Evolutionary conservation across 2,329 filamentous ascomycete species (phyloP).

Genomic region (Helotiales sp.): DNA sequence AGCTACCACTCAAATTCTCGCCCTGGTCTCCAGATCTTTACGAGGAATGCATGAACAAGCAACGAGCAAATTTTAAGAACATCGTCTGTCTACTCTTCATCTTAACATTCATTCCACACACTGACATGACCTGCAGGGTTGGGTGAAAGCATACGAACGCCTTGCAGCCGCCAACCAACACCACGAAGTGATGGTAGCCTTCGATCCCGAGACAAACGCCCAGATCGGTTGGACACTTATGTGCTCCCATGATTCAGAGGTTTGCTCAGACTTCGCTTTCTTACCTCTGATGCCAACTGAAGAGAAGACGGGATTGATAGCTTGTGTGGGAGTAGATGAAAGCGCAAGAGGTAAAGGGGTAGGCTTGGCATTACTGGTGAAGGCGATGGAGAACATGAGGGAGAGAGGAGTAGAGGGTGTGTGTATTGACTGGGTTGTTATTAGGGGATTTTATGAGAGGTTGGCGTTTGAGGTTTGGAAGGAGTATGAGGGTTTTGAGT

Average conservation of each 20-base stretch:
- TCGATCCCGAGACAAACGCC: conserved; percentile 35
- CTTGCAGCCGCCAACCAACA: conserved; percentile 39
- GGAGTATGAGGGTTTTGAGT: conserved; percentile 37
- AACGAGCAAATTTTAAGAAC: conserved; percentile 39
- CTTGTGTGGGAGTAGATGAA: conserved; percentile 44
- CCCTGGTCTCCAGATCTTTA: conserved; percentile 39
- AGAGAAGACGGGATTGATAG: conserved; percentile 44
- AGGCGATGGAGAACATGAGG: conserved; percentile 45
- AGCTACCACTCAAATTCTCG: conserved; percentile 38
- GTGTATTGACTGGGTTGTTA: conserved; percentile 45
- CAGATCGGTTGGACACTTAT: conserved; percentile 48
- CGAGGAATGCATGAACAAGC: conserved; percentile 40
- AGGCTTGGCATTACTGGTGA: conserved; percentile 42
- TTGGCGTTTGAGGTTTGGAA: conserved; percentile 42
- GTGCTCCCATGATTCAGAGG: conserved; percentile 36
- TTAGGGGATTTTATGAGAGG: conserved; percentile 46
- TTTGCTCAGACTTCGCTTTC: conserved; percentile 42
- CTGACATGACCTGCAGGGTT: conserved; percentile 35
- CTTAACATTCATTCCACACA: neutral
- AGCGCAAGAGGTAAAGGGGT: conserved; percentile 40
- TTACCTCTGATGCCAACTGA: conserved; percentile 38
- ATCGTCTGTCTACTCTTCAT: conserved; percentile 29
- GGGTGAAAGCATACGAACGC: conserved; percentile 41
- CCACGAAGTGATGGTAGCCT: conserved; percentile 43
- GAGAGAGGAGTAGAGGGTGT: conserved; percentile 41